These are phyloP conservation scores for Globisporangium solare DNA, from an alignment of 352 stramenopile species.

Conservation along the genomic window DNA sequence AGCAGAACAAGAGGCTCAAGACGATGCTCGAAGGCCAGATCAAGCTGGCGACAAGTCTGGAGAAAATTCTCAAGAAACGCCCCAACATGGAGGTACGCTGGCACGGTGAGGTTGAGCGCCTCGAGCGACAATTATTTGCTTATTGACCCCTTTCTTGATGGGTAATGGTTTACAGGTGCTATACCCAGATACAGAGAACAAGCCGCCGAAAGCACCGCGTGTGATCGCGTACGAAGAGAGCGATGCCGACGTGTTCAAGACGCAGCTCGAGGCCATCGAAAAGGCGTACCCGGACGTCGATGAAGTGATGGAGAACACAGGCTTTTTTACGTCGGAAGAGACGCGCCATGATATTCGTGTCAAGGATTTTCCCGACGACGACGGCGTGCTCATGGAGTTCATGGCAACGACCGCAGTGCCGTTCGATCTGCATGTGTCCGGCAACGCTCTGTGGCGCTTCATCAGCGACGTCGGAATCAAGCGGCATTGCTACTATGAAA, in stretches of 20 bases:
- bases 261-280: constrained; percentile 3
- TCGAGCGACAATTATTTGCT: too few species aligned
- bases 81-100: constrained; percentile 10
- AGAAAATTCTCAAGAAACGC: constrained; percentile 19
- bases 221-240: constrained; percentile 10
- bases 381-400: constrained; percentile 19
- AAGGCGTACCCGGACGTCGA: constrained; percentile 6
- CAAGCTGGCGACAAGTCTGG: constrained; percentile 20
- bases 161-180: constrained; percentile 1
- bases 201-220: constrained; percentile 1
- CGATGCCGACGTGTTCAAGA: constrained; percentile 7
- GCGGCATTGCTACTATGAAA: constrained; percentile 17
- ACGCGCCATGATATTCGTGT: constrained; percentile 9
- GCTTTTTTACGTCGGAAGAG: constrained; percentile 3
- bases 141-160: background rate
- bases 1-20: constrained; percentile 26
- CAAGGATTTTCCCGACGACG: constrained; percentile 10
- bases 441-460: constrained; percentile 18
- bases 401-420: constrained; percentile 11
- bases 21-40: constrained; percentile 26
- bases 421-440: constrained; percentile 7
- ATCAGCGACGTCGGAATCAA: constrained; percentile 14
- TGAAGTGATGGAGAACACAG: background rate
- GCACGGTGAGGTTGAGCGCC: too few species aligned
- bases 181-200: constrained; percentile 7